Evolutionary conservation across 2,329 filamentous ascomycete species (phyloP), one percentile per base, ranked within the genome.

Genomic region (Madurella mycetomatis): DNA sequence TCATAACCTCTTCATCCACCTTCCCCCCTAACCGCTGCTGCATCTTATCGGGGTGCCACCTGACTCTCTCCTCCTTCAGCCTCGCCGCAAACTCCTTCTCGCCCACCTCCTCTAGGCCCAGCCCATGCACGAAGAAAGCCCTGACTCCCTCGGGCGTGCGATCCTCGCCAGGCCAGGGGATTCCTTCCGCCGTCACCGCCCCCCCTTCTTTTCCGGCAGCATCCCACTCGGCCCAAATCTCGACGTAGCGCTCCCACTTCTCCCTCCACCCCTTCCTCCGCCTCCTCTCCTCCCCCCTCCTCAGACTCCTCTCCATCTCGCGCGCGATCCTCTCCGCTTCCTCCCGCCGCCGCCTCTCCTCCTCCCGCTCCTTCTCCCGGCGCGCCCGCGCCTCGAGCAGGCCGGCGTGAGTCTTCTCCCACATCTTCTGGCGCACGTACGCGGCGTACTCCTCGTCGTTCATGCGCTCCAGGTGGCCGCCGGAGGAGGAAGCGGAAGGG

Each of bases 11-110:
- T 19, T 83, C 78, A 46, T 92, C 86, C 47, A 95, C 83, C 55
- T 82, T 74, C 0, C 81, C 83, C 2, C 90, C 89, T 56, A 95
- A 85, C 50, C 85, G 83, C 73, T 96, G 94, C 75, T 96, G 90
- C 53, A 97, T 88, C 76, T 97, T 99, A 73, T 99, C 94, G 4
- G 94, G 94, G 74, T 99, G 94, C 94, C 94, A 99, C 15, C 91
- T 80, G 16, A 97, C 85, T 49, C 94, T 83, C 74, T 99, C 94
- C 5, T 83, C 75, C 71, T 95, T 96, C 49, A 97, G 76, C 54
- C 70, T 73, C 8, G 74, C 70, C 17, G 76, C 67, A 48, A 78
- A 76, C 9, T 73, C 72, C 54, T 66, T 71, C 62, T 77, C 74
- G 17, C 76, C 76, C 2, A 75, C 63, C 2, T 73, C 71, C 30